A percentile compares a stretch with the other conserved stretches of the same genome.
Conservation (phyloP, 805 yeast species). For the Saturnispora hagleri region DNA sequence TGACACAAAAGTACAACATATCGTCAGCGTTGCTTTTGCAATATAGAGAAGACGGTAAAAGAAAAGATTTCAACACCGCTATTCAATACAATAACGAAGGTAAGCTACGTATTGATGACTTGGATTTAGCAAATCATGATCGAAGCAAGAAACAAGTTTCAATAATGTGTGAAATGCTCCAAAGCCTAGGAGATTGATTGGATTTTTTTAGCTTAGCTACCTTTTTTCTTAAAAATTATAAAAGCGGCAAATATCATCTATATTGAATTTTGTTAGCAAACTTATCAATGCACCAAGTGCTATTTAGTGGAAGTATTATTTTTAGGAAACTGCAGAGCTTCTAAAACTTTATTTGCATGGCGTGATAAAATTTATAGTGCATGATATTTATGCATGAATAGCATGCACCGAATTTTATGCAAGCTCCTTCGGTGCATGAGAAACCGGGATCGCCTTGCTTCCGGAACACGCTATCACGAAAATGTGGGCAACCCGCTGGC, state of each 20-base stretch:
- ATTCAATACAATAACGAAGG: slow-evolving; percentile 11
- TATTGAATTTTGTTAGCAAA: background rate
- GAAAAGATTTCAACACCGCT: slow-evolving; percentile 15
- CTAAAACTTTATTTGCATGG: background rate
- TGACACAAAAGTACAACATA: slow-evolving; percentile 16
- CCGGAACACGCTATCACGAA: too few relatives aligned
- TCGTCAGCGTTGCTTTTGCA: slow-evolving; percentile 15
- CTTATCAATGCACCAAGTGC: background rate
- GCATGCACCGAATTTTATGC: too few relatives aligned
- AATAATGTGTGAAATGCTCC: slow-evolving; percentile 1
- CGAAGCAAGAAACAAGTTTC: background rate
- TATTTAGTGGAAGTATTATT: background rate
- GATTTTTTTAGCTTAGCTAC: background rate
- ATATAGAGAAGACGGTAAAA: slow-evolving; percentile 15
- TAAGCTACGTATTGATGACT: slow-evolving; percentile 1
- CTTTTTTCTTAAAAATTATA: background rate
- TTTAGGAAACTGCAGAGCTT: background rate
- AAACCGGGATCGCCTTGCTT: too few relatives aligned
- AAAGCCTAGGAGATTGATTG: background rate
- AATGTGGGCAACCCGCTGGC: too few relatives aligned
- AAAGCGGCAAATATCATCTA: background rate
- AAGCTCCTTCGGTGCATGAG: too few relatives aligned
- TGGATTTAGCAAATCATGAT: slow-evolving; percentile 4
- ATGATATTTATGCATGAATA: background rate
- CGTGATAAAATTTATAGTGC: background rate